phyloP scores from a whole-genome alignment of 1,284 basidiomycete genomes.

The Schizophyllum commune region DNA sequence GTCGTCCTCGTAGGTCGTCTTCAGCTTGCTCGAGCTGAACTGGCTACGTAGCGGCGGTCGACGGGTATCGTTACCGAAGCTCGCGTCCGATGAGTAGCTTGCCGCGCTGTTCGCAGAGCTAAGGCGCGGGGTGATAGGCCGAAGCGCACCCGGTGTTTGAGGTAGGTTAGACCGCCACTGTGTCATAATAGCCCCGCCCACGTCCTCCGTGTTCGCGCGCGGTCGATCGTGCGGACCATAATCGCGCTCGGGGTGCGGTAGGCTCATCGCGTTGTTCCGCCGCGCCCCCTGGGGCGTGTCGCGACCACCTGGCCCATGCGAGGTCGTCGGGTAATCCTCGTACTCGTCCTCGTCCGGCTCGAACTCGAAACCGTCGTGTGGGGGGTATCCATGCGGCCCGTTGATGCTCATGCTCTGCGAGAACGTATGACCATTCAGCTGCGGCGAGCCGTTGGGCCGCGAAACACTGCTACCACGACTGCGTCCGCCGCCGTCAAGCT shows the following conservation, averaged over 20 bases:
- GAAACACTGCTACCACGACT: slow-evolving; percentile 11
- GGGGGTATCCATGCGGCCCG: slow-evolving; percentile 53
- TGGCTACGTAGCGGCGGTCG: slow-evolving; percentile 50
- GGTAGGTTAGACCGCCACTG: slow-evolving; percentile 48
- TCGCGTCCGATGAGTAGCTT: slow-evolving; percentile 44
- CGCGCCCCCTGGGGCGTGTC: slow-evolving; percentile 59
- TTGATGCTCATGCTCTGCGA: background rate
- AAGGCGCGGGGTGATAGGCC: slow-evolving; percentile 42
- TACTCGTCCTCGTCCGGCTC: slow-evolving; percentile 67
- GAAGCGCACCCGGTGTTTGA: slow-evolving; percentile 21
- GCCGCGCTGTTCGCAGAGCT: slow-evolving; percentile 26
- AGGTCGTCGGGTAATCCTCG: slow-evolving; percentile 55
- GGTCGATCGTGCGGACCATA: slow-evolving; percentile 38
- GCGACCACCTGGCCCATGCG: slow-evolving; percentile 45
- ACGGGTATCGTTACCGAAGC: slow-evolving; percentile 35
- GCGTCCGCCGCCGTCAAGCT: slow-evolving; percentile 2
- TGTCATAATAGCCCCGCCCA: slow-evolving; percentile 53
- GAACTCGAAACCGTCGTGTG: slow-evolving; percentile 56
- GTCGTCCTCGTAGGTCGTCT: slow-evolving; percentile 40
- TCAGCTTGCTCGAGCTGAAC: slow-evolving; percentile 61
- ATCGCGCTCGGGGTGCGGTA: slow-evolving; percentile 47
- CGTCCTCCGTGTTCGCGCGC: slow-evolving; percentile 70
- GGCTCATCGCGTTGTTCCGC: slow-evolving; percentile 47
- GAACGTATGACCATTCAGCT: background rate
- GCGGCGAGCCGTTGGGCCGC: background rate